Base-by-base conservation (phyloP, 805 yeast genomes). In the Starmerella stellata region DNA sequence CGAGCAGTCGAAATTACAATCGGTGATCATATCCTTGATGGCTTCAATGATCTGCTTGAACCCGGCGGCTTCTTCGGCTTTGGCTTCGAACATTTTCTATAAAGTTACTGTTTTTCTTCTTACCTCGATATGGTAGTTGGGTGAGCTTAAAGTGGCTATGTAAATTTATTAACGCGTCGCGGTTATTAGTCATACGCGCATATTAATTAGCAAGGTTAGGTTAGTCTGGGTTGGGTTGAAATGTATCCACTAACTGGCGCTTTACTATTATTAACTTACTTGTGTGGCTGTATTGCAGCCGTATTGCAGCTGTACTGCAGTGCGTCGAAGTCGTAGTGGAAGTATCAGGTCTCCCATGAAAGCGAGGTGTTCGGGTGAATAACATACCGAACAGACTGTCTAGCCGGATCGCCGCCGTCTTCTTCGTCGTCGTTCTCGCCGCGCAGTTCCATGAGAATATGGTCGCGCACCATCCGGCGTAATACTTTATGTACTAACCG, bases 1-100 rank as follows among this genome's bases (percentile, higher is more conserved):
- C n/a, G 92, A 74, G 65, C 95, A 90, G 65, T 83, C 90, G 68
- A 90, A 81, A 69, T 90, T 90, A 66, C 95, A 90, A 52, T 85
- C 70, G 53, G 80, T 81, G 45, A 90, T 95, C 55, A 93, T 77
- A 56, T 90, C 98, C 57, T 82, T 80, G 58, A 87, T 78, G 42
- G 96, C 75, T 51, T 90, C 98, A 52, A 85, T 78, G 55, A 85
- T 77, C 70, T 79, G 83, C 63, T 90, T 90, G 57, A 90, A 72
- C 48, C 83, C 70, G 41, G 85, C 70, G 39, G 96, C 94, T 66
- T 83, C 85, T 52, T 78, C 87, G 51, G 90, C 80, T 66, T 83
- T 85, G 50, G 94, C 96, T 73, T 90, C 98, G 65, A 90, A 74
- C 96, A 90, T 90, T 48, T 30, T 58, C 34, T n/a, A n/a, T n/a